Evolutionary conservation across 1,139 yeast genomes (phyloP).

Genomic region (Pichia inconspicua): DNA sequence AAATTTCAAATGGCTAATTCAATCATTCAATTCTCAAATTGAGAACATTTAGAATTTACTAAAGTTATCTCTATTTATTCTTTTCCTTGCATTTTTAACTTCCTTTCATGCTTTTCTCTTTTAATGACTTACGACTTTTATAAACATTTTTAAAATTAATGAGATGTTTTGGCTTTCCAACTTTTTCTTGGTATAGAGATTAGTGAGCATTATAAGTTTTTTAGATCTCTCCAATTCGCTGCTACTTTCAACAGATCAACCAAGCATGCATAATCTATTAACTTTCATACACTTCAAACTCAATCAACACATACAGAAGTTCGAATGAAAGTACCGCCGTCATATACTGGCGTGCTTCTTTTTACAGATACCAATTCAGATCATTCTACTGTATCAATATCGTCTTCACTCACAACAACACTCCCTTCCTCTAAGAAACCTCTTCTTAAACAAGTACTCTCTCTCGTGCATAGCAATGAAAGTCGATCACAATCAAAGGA

Average conservation of each 20-base stretch:
- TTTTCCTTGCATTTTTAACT: background rate
- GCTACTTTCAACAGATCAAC: no score
- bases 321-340: slow-evolving; percentile 20
- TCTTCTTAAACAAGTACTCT: slow-evolving; percentile 16
- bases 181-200: no score
- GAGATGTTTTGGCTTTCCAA: no score
- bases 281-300: background rate
- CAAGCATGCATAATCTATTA: background rate
- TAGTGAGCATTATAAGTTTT: no score
- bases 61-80: background rate
- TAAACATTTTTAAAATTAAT: no score
- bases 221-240: no score
- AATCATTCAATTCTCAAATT: background rate
- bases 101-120: background rate
- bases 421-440: slow-evolving; percentile 13
- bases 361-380: background rate
- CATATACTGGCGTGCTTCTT: slow-evolving; percentile 21
- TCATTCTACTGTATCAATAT: no score
- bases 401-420: background rate
- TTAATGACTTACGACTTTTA: background rate
- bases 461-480: slow-evolving; percentile 7
- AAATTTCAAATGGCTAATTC: slow-evolving; percentile 8
- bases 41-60: background rate
- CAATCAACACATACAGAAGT: no score
- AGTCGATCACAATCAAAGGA: slow-evolving; percentile 16